Conservation (phyloP, 2,329 filamentous ascomycete genomes). For the Colletotrichum chrysophilum region DNA sequence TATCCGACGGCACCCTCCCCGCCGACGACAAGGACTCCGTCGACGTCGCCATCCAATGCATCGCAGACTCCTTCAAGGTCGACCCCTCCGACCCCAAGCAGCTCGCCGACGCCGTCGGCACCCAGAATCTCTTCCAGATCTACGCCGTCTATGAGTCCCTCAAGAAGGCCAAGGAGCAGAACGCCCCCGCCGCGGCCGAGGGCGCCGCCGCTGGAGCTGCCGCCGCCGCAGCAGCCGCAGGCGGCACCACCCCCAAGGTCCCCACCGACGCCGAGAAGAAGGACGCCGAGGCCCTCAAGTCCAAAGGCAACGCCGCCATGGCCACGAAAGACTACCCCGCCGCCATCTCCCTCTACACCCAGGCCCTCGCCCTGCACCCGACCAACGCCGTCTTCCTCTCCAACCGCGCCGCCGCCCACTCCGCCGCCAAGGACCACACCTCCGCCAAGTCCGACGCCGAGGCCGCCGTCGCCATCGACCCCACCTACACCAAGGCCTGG, state of each 20-base stretch:
- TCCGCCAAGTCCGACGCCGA: constrained; percentile 88
- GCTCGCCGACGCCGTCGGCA: constrained; percentile 78
- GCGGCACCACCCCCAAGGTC: constrained; percentile 29
- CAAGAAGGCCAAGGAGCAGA: constrained; percentile 56
- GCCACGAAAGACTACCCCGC: constrained; percentile 85
- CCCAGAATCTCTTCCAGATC: constrained; percentile 87
- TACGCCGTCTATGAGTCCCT: constrained; percentile 97
- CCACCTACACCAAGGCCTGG: constrained; percentile 97
- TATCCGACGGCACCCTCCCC: constrained; percentile 86
- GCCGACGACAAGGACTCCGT: constrained; percentile 91
- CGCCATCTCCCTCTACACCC: constrained; percentile 87
- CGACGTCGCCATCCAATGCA: constrained; percentile 93
- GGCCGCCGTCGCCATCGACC: constrained; percentile 85
- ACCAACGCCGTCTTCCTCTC: constrained; percentile 95
- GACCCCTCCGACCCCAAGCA: constrained; percentile 79
- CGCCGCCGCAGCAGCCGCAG: constrained; percentile 29
- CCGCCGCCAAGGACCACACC: constrained; percentile 81
- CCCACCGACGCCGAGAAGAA: constrained; percentile 68
- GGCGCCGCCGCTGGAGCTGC: constrained; percentile 42
- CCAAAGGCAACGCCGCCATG: constrained; percentile 93
- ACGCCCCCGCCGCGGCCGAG: not conserved
- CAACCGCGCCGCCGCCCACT: constrained; percentile 95
- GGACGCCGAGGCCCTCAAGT: constrained; percentile 88
- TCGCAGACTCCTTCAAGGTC: constrained; percentile 93
- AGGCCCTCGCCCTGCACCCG: constrained; percentile 82